Evolutionary conservation across 1,284 basidiomycete species (phyloP).

Genomic region (Apiotrichum gamsii): DNA sequence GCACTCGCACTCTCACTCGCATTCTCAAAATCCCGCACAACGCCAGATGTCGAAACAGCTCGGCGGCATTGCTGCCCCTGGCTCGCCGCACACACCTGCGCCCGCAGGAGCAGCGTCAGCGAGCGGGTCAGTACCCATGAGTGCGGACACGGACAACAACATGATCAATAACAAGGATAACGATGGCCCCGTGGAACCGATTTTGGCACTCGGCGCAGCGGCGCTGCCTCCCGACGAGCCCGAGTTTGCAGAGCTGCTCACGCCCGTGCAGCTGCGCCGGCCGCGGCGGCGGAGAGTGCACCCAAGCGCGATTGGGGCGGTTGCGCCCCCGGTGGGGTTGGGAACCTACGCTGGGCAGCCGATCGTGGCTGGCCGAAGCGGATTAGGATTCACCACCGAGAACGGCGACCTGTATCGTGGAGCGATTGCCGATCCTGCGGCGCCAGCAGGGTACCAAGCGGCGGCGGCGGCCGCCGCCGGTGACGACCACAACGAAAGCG

Average conservation of each 20-base stretch:
- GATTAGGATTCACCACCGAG: constrained; percentile 34
- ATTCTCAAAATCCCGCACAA: no score
- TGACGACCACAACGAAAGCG: constrained; percentile 33
- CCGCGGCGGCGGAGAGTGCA: constrained; percentile 18
- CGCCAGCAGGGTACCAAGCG: neutral
- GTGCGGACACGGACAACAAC: no score
- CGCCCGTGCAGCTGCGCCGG: constrained; percentile 29
- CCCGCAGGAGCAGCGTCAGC: no score
- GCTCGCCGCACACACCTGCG: neutral
- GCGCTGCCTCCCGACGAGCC: constrained; percentile 19
- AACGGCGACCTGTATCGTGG: constrained; percentile 44
- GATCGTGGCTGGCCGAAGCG: constrained; percentile 26
- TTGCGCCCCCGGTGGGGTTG: neutral
- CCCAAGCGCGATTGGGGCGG: no score
- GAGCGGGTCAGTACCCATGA: no score
- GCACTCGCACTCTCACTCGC: no score
- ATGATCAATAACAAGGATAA: no score
- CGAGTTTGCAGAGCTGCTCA: constrained; percentile 40
- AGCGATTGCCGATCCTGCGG: constrained; percentile 30
- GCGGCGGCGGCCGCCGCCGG: neutral
- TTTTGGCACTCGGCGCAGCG: no score
- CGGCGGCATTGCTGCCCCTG: neutral
- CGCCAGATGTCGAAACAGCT: no score
- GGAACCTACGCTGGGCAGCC: constrained; percentile 6
- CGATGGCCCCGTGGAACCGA: no score